Evolutionary conservation across 768 basidiomycete genomes (phyloP), one percentile per base, ranked within the genome.

Genomic region (Exsudoporus frostii): DNA sequence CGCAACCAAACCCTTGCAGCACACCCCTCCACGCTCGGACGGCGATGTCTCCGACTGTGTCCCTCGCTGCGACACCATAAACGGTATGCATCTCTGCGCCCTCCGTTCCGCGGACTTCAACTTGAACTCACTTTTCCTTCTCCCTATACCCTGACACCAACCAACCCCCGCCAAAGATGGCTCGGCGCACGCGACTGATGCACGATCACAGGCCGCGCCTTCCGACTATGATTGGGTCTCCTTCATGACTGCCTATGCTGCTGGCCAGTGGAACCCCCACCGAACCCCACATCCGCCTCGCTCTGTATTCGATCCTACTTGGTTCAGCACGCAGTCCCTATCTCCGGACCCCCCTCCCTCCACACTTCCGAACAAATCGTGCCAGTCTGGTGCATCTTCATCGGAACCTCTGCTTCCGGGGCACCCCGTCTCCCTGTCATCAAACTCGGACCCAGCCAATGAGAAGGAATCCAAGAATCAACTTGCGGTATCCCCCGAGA

Each of bases 231-330:
- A 90, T 64, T 93, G 91, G 91, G 75, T 78, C 17, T 80, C 81
- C 0, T 93, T 92, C 67, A 82, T 89, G 56, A 70, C 75, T n/a
- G 84, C 88, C 0, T 93, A 93, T 66, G 82, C 88, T 0, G 65
- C 76, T 17, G 91, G 91, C 10, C 77, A 81, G 55, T 93, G 90
- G 90, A 88, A 90, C 65, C 89, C 90, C 7, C 83, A 83, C 54
- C 77, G 75, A 50, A 85, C 80, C 0, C 89, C 88, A 4, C 80
- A 78, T 54, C 80, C 77, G 7, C 87, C 88, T 5, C 69, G 65
- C 19, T 63, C 70, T 7, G 57, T 58, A 3, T 57, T 71, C 27
- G 61, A 65, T 46, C 37, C 61, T 25, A 22, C 66, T 5, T 61
- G 64, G 55, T 48, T 44, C 34, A 47, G 20, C 51, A 40, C 49